Percentiles rank a stretch among this genome's conserved stretches.
These are phyloP conservation scores for Yarrowia galli DNA, from an alignment of 1,139 yeast species.

Conservation along the genomic window DNA sequence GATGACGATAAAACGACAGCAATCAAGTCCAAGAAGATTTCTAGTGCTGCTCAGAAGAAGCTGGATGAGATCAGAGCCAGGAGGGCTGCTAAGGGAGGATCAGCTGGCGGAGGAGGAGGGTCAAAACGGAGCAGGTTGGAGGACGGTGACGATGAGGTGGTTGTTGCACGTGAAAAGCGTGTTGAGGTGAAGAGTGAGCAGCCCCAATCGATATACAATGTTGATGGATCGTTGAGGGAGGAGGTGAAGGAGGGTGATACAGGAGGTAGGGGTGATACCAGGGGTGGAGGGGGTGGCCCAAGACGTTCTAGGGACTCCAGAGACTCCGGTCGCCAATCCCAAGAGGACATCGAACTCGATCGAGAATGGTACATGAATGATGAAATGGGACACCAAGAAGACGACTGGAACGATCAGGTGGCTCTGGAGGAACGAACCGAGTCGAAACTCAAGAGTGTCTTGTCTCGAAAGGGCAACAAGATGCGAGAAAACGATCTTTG, in stretches of 20 bases:
- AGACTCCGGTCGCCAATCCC: too few relatives aligned
- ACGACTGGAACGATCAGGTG: conserved; percentile 43
- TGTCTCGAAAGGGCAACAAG: conserved; percentile 48
- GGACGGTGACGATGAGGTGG: conserved; percentile 49
- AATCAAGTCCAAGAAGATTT: conserved; percentile 39
- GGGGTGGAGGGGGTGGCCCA: too few relatives aligned
- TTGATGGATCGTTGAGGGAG: conserved; percentile 36
- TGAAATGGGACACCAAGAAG: conserved; percentile 36
- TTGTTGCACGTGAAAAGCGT: conserved; percentile 41
- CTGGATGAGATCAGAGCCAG: conserved; percentile 44
- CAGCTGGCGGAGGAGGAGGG: background rate
- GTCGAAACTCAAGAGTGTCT: conserved; percentile 46
- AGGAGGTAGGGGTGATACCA: background rate
- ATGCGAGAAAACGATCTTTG: conserved; percentile 51
- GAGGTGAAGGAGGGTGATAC: background rate
- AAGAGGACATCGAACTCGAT: conserved; percentile 12
- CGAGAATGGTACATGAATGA: conserved; percentile 34
- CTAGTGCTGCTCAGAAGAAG: conserved; percentile 43
- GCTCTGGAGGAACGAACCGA: conserved; percentile 46
- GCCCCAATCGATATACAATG: conserved; percentile 42
- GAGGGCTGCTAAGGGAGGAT: conserved; percentile 31
- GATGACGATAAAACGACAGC: background rate
- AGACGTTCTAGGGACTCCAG: too few relatives aligned
- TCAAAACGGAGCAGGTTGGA: background rate
- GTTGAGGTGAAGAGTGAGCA: conserved; percentile 48